Evolutionary conservation across 495 filamentous ascomycete genomes (phyloP).

Genomic region (Aspergillus olivimuriae): DNA sequence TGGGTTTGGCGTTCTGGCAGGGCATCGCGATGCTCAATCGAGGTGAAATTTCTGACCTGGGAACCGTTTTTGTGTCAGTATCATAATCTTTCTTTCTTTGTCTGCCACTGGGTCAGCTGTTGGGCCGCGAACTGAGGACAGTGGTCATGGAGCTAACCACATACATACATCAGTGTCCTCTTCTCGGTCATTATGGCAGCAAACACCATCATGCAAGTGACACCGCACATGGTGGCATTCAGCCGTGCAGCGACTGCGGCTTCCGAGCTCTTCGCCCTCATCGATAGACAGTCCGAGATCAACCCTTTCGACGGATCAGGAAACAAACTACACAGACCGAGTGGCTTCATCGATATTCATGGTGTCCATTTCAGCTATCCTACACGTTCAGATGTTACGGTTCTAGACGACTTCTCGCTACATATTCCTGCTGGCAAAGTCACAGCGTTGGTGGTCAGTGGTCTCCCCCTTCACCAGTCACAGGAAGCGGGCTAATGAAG

Average conservation of each 20-base stretch:
- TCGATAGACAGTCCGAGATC: conserved; percentile 26
- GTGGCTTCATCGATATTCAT: conserved; percentile 31
- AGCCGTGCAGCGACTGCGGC: conserved; percentile 30
- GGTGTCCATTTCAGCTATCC: conserved; percentile 49
- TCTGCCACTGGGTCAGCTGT: no score
- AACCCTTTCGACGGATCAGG: conserved; percentile 22
- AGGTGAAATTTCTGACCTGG: conserved; percentile 70
- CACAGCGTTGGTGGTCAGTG: conserved; percentile 36
- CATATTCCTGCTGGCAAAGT: conserved; percentile 37
- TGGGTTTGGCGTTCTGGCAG: conserved; percentile 20
- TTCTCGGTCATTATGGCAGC: conserved; percentile 39
- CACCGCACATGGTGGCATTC: conserved; percentile 22
- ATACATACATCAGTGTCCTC: conserved; percentile 35
- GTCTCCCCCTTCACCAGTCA: conserved; percentile 16
- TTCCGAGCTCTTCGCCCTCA: conserved; percentile 28
- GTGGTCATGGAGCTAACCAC: no score
- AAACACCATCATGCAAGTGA: conserved; percentile 11
- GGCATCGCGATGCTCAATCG: conserved; percentile 55
- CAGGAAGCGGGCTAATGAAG: neutral
- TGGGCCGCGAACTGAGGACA: no score
- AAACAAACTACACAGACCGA: conserved; percentile 8
- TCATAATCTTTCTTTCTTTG: conserved; percentile 18
- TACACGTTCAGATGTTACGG: conserved; percentile 42
- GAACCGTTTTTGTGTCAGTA: conserved; percentile 44
- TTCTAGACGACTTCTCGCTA: conserved; percentile 43